phyloP scores from a whole-genome alignment of 73 alveolate genomes.

The Tetrahymena elliotti region DNA sequence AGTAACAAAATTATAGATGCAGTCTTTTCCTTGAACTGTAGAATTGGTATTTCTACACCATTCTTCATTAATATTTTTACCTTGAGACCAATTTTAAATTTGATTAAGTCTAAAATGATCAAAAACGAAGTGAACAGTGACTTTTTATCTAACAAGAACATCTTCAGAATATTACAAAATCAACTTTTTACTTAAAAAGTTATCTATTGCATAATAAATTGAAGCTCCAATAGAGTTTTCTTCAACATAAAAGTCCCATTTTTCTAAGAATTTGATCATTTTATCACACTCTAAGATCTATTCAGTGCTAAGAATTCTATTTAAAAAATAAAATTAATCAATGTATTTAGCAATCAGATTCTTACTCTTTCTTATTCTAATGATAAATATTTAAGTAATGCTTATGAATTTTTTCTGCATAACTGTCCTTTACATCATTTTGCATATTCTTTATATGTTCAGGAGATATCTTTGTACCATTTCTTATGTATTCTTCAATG shows the following conservation, averaged over 20 bases:
- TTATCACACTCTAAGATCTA: not conserved
- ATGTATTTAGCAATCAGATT: too few relatives aligned
- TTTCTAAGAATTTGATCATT: not conserved
- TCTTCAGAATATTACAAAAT: not conserved
- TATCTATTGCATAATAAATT: conserved; percentile 4
- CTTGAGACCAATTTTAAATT: not conserved
- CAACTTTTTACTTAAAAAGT: not conserved
- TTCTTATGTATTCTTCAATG: not conserved
- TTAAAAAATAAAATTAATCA: not conserved
- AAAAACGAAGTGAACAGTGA: not conserved
- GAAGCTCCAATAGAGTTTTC: conserved; percentile 16
- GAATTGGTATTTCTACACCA: not conserved
- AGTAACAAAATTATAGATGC: not conserved
- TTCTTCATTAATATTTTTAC: not conserved
- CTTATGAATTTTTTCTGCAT: not conserved
- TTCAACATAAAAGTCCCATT: conserved; percentile 5
- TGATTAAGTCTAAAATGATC: conserved; percentile 24
- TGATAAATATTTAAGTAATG: not conserved
- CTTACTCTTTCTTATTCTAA: not conserved
- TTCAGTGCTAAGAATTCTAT: not conserved
- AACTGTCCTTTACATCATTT: conserved; percentile 6
- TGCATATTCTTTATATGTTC: not conserved
- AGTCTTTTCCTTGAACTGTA: not conserved
- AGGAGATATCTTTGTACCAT: conserved; percentile 11
- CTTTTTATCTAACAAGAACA: not conserved